Evolutionary conservation across 2,329 filamentous ascomycete species (phyloP).

Genomic region (Sporothrix inflata): DNA sequence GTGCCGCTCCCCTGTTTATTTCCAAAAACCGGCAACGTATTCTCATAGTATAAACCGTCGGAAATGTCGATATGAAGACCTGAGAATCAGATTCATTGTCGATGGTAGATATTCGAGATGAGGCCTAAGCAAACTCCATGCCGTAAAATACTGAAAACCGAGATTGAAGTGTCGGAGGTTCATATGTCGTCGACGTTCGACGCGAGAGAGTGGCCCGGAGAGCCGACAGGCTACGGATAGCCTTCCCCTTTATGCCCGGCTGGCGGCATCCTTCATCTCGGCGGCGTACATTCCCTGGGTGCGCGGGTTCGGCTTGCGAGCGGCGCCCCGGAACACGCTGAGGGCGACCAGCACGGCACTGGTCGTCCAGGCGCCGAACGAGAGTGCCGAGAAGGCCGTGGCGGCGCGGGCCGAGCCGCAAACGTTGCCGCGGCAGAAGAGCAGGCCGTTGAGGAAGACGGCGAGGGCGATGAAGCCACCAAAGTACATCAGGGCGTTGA

Average conservation of each 20-base stretch:
- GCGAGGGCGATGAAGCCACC: constrained; percentile 62
- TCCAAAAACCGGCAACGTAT: background rate
- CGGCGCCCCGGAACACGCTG: constrained; percentile 52
- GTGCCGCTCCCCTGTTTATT: background rate
- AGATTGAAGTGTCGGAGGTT: background rate
- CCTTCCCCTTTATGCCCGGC: constrained; percentile 28
- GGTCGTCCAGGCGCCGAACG: constrained; percentile 58
- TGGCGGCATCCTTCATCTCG: constrained; percentile 45
- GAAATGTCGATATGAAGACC: background rate
- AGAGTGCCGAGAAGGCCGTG: constrained; percentile 57
- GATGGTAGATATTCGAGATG: background rate
- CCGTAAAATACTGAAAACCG: too few relatives aligned
- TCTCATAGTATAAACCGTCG: background rate
- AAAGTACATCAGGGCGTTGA: constrained; percentile 62
- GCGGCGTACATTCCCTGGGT: constrained; percentile 38
- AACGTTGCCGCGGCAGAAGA: constrained; percentile 61
- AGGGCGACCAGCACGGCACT: constrained; percentile 52
- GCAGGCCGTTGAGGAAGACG: constrained; percentile 58
- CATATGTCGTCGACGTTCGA: background rate
- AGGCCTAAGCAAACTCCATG: too few relatives aligned
- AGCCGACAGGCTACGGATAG: background rate
- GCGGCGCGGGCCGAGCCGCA: constrained; percentile 60
- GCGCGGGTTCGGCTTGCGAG: constrained; percentile 37
- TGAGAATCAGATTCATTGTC: background rate
- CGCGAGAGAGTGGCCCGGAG: background rate